phyloP scores from a whole-genome alignment of 192 early-diverging fungal genomes.

The Backusella westeae region DNA sequence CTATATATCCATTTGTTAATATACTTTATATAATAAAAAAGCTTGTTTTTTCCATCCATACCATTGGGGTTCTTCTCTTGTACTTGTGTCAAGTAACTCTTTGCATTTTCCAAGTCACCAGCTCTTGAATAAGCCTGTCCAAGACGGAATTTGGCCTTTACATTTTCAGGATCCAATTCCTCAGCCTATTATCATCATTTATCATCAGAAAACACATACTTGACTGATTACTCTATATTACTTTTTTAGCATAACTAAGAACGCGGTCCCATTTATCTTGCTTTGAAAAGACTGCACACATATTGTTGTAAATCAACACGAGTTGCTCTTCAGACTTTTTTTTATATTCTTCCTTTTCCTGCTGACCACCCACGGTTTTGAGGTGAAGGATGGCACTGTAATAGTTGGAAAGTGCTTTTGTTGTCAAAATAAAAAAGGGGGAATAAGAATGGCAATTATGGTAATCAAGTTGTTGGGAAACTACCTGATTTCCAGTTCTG shows the following conservation, averaged over 20 bases:
- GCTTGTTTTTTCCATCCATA: neutral
- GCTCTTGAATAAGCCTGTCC: conserved; percentile 21
- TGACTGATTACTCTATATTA: neutral
- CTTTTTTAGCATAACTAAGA: conserved; percentile 8
- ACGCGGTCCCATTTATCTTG: conserved; percentile 21
- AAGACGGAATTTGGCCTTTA: conserved; percentile 23
- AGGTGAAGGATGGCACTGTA: conserved; percentile 27
- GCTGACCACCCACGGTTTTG: conserved; percentile 18
- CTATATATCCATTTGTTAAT: conserved; percentile 12
- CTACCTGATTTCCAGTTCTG: conserved; percentile 28
- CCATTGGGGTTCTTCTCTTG: conserved; percentile 13
- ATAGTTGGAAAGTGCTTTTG: conserved; percentile 17
- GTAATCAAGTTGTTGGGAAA: too few relatives aligned
- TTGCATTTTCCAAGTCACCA: conserved; percentile 9
- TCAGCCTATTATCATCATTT: neutral
- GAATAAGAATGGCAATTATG: too few relatives aligned
- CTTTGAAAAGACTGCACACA: conserved; percentile 19
- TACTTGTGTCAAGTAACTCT: neutral
- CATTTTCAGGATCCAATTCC: conserved; percentile 14
- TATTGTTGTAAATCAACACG: conserved; percentile 31
- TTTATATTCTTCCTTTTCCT: conserved; percentile 17
- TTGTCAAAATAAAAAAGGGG: neutral
- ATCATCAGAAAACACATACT: too few relatives aligned
- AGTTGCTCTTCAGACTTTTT: conserved; percentile 10
- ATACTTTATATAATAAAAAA: neutral